Conservation (phyloP, 495 filamentous ascomycete species). For the Trichoderma gamsii region DNA sequence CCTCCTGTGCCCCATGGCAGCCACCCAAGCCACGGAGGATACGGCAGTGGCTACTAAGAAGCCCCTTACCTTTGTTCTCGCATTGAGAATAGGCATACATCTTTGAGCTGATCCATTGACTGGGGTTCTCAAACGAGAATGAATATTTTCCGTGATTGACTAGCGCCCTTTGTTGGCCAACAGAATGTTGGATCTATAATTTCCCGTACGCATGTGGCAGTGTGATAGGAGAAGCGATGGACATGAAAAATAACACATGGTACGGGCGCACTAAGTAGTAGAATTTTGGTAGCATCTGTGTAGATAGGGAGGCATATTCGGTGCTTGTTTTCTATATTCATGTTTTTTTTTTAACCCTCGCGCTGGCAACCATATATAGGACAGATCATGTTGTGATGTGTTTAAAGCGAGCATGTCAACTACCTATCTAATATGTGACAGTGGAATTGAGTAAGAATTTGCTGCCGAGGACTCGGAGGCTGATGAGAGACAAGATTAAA, state of each 20-base stretch:
- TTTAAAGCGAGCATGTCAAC: background rate
- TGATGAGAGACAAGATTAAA: no score
- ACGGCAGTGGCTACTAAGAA: constrained; percentile 15
- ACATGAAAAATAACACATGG: background rate
- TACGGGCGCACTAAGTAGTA: background rate
- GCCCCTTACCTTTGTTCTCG: background rate
- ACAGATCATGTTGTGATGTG: background rate
- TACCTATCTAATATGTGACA: background rate
- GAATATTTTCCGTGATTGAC: background rate
- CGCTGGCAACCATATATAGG: background rate
- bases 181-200: background rate
- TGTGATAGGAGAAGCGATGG: background rate
- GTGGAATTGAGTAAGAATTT: background rate
- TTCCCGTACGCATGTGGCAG: background rate
- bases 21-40: constrained; percentile 29
- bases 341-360: background rate
- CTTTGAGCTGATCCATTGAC: background rate
- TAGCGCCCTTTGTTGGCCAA: constrained; percentile 4
- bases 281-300: constrained; percentile 1
- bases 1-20: constrained; percentile 29
- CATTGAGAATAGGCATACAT: background rate
- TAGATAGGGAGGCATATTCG: constrained; percentile 18
- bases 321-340: constrained; percentile 18
- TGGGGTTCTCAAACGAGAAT: background rate
- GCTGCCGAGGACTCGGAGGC: background rate